phyloP scores from a whole-genome alignment of 495 filamentous ascomycete species.

The Tetracladium marchalianum region DNA sequence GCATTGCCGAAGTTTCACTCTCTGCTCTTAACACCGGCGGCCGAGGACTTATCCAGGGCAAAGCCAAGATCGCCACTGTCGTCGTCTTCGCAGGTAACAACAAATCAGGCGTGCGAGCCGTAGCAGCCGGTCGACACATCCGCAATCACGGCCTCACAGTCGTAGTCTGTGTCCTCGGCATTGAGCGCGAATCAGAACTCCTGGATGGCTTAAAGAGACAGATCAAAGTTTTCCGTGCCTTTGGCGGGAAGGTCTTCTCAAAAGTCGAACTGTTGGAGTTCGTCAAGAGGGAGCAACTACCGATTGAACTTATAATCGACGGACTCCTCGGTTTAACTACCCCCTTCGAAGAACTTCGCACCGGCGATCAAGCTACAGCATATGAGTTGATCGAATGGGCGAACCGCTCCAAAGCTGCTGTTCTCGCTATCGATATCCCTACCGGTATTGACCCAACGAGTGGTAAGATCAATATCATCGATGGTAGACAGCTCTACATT shows the following conservation, averaged over 20 bases:
- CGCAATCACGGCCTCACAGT: conserved; percentile 70
- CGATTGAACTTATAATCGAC: conserved; percentile 77
- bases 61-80: conserved; percentile 44
- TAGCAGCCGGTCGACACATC: conserved; percentile 80
- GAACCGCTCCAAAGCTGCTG: conserved; percentile 66
- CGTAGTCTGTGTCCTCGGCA: conserved; percentile 71
- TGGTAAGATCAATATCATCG: conserved; percentile 48
- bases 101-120: conserved; percentile 69
- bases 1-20: conserved; percentile 76
- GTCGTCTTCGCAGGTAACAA: conserved; percentile 84
- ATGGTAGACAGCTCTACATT: conserved; percentile 63
- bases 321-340: conserved; percentile 76
- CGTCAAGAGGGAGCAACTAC: conserved; percentile 22
- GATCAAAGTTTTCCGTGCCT: conserved; percentile 63
- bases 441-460: conserved; percentile 73
- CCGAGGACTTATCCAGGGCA: conserved; percentile 26
- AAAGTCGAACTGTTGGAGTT: conserved; percentile 44
- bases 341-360: conserved; percentile 72
- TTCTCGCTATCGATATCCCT: conserved; percentile 79
- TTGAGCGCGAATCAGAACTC: conserved; percentile 63
- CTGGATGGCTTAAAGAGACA: conserved; percentile 67
- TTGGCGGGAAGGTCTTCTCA: conserved; percentile 58
- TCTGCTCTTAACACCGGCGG: conserved; percentile 44
- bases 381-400: conserved; percentile 81
- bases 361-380: conserved; percentile 70